Evolutionary conservation across 352 stramenopile genomes (phyloP).

Genomic region (Pythium diclinum): DNA sequence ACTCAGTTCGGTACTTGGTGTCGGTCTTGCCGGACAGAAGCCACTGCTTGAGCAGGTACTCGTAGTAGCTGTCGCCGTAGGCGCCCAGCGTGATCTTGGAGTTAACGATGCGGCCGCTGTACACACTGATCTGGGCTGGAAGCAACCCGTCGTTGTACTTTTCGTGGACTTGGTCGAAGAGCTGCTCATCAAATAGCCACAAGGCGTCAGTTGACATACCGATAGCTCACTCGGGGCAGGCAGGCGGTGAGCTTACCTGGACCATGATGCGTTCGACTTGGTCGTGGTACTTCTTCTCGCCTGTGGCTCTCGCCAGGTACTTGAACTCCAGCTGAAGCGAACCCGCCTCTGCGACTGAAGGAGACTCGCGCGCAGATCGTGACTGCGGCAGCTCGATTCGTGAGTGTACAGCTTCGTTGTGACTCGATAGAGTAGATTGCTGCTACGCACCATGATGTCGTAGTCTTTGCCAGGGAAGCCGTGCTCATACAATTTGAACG

Average conservation of each 20-base stretch:
- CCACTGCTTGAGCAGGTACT: slow-evolving; percentile 86
- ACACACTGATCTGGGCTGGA: slow-evolving; percentile 46
- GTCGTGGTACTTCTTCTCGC: slow-evolving; percentile 55
- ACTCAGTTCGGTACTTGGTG: slow-evolving; percentile 64
- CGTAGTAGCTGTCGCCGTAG: slow-evolving; percentile 83
- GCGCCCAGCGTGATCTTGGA: slow-evolving; percentile 70
- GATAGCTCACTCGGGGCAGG: too few species aligned
- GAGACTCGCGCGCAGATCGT: slow-evolving; percentile 35
- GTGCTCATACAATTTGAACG: slow-evolving; percentile 48
- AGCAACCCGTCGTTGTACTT: slow-evolving; percentile 56
- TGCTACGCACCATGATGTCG: slow-evolving; percentile 46
- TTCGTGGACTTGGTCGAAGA: slow-evolving; percentile 46
- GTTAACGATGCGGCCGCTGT: slow-evolving; percentile 36
- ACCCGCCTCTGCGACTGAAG: slow-evolving; percentile 61
- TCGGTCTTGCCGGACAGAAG: slow-evolving; percentile 69
- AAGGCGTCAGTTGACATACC: background rate
- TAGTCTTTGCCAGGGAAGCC: slow-evolving; percentile 66
- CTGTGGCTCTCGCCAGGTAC: slow-evolving; percentile 61
- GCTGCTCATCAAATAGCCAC: slow-evolving; percentile 23
- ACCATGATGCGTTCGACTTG: slow-evolving; percentile 72
- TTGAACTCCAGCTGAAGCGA: slow-evolving; percentile 84
- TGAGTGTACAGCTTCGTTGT: too few species aligned
- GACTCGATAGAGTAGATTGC: background rate
- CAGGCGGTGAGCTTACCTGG: slow-evolving; percentile 29
- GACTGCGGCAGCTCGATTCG: slow-evolving; percentile 17